phyloP scores from a whole-genome alignment of 2,329 filamentous ascomycete genomes.

The Fusarium newnesense region DNA sequence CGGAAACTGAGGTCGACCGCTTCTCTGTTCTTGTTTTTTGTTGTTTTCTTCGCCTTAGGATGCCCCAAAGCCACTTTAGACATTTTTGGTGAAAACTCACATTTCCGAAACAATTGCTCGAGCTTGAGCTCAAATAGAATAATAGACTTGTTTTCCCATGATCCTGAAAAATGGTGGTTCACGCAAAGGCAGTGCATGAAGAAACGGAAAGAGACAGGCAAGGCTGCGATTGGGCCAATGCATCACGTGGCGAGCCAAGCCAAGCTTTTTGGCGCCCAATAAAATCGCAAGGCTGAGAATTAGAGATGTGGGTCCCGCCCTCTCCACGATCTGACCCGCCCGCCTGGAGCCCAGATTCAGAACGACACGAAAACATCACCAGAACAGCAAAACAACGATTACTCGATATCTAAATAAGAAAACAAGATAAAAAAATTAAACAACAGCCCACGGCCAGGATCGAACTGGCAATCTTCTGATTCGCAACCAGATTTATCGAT shows the following conservation, averaged over 20 bases:
- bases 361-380: not conserved
- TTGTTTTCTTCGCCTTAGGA: not conserved
- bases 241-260: not conserved
- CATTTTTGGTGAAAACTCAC: fast-evolving
- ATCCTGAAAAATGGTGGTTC: not conserved
- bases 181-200: not conserved
- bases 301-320: not conserved
- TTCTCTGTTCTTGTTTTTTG: not conserved
- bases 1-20: not conserved
- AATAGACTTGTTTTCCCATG: not conserved
- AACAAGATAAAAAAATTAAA: too few relatives aligned
- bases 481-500: too few relatives aligned
- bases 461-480: not conserved
- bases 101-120: fast-evolving
- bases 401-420: too few relatives aligned
- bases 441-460: not conserved
- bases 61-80: not conserved
- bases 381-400: not conserved
- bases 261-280: not conserved
- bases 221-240: not conserved
- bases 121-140: not conserved
- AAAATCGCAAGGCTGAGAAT: not conserved
- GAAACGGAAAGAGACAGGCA: not conserved
- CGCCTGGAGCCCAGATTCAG: fast-evolving
- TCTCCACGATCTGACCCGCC: not conserved